A percentile compares a stretch with the other conserved stretches of the same genome.
These are phyloP conservation scores for Mallotus nudiflorus DNA, from an alignment of 345 rosid species.

Conservation along the genomic window DNA sequence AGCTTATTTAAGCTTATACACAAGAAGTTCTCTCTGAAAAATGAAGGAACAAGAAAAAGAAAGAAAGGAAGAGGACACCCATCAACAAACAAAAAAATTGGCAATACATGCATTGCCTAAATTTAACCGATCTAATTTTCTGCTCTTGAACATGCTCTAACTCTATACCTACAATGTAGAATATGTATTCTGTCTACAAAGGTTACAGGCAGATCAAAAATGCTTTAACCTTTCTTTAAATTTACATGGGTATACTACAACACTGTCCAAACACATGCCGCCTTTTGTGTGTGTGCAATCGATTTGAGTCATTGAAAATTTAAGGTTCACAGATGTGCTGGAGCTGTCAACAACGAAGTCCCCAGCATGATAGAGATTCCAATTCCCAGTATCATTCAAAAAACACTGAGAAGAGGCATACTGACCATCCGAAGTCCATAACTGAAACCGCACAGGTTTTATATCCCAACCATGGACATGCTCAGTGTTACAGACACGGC, in stretches of 20 bases:
- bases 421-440: slow-evolving; percentile 75
- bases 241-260: slow-evolving; percentile 57
- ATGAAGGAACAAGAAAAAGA: too few species aligned
- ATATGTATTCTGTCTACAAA: slow-evolving; percentile 6
- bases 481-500: slow-evolving; percentile 63
- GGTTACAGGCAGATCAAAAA: slow-evolving; percentile 46
- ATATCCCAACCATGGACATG: slow-evolving; percentile 90
- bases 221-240: slow-evolving; percentile 44
- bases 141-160: slow-evolving; percentile 19
- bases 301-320: slow-evolving; percentile 77
- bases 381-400: slow-evolving; percentile 56
- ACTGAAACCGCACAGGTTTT: slow-evolving; percentile 78
- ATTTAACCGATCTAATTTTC: neutral
- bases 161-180: slow-evolving; percentile 11
- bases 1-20: neutral
- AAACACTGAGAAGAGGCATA: slow-evolving; percentile 48
- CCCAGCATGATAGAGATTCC: slow-evolving; percentile 74
- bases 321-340: slow-evolving; percentile 35
- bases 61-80: neutral
- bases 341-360: slow-evolving; percentile 61
- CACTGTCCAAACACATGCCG: slow-evolving; percentile 76
- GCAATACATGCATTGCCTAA: neutral
- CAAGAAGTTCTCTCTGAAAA: neutral
- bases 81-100: slow-evolving; percentile 4
- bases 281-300: slow-evolving; percentile 98